Base-by-base conservation (phyloP, 1,284 basidiomycete species). In the Tranzscheliella williamsii region DNA sequence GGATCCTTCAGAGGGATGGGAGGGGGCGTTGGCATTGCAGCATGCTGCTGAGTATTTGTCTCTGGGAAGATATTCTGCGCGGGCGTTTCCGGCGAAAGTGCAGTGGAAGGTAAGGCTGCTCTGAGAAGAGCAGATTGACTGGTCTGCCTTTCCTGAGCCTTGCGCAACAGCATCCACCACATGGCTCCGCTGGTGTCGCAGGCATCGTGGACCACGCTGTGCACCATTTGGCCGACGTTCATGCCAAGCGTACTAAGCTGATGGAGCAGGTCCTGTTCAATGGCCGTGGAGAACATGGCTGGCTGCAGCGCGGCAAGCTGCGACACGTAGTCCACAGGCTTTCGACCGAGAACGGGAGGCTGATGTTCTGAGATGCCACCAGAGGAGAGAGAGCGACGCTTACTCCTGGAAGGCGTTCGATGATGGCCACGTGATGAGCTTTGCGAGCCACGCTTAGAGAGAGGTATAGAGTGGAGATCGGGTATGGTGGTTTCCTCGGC, bases 91-190 rank as follows among this genome's bases (percentile, higher is more conserved):
- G 11, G 7, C 11, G 21, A 9, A 7, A 7, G 8, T 9, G 17
- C 35, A 15, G 20, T 29, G 9, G 39, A 31, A 5, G 29, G 13
- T 9, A 22, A 5, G n/a, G 15, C 3, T 21, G 39, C 21, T 16
- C 24, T 7, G 45, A 36, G 12, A 36, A 29, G 33, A 27, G 26
- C 15, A 8, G 26, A 15, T 8, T 8, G 8, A 27, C 26, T 5
- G 43, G 21, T 13, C 17, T 26, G 18, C 29, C 73, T 84, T 70
- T 85, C 86, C 76, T 89, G 87, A 8, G 86, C 83, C 70, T 86
- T 89, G 65, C 86, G 84, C 71, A 88, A 86, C 39, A 98, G 80
- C 83, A 96, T 89, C 95, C 95, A 98, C 94, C 94, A 98, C 11
- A 91, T 80, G 1, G 93, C 91, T 9, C 91, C 89, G 5, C 88